Conservation (phyloP, 495 filamentous ascomycete species). For the Polyplosphaeria fusca region DNA sequence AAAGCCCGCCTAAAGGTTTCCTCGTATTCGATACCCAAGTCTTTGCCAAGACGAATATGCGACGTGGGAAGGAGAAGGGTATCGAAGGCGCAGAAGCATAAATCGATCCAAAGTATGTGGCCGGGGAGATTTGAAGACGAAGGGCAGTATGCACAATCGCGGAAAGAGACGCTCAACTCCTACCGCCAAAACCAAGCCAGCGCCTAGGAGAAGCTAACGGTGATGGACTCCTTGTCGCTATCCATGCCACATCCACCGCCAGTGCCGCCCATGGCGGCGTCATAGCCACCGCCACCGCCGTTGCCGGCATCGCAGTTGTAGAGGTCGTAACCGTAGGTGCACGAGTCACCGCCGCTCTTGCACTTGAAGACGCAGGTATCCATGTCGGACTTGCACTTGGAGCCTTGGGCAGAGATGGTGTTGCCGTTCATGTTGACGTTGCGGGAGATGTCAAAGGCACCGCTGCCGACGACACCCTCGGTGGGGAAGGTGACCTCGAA, state of each 20-base stretch:
- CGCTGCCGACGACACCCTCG: constrained; percentile 12
- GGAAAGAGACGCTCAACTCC: not conserved
- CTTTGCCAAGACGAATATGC: not conserved
- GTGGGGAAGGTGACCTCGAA: constrained; percentile 39
- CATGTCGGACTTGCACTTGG: constrained; percentile 26
- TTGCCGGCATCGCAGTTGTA: constrained; percentile 2
- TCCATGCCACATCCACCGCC: constrained; percentile 19
- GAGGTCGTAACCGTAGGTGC: constrained; percentile 18
- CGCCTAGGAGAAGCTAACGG: constrained; percentile 18
- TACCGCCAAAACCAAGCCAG: not conserved
- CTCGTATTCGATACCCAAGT: constrained; percentile 1
- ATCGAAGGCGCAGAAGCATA: not conserved
- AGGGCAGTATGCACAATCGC: constrained; percentile 5
- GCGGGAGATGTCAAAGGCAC: constrained; percentile 42
- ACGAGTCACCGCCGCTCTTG: constrained; percentile 1
- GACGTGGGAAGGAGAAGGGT: not conserved
- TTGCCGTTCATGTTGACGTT: constrained; percentile 44
- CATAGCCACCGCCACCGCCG: constrained; percentile 10
- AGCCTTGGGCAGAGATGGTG: constrained; percentile 35
- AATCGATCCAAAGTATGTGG: not conserved
- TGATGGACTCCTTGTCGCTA: constrained; percentile 1
- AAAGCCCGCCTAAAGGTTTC: not conserved
- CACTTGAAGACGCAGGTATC: constrained; percentile 31
- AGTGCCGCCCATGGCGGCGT: constrained; percentile 6
- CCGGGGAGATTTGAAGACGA: not conserved